These are phyloP conservation scores for Ganoderma meredithae DNA, from an alignment of 1,284 basidiomycete genomes.

Conservation along the genomic window DNA sequence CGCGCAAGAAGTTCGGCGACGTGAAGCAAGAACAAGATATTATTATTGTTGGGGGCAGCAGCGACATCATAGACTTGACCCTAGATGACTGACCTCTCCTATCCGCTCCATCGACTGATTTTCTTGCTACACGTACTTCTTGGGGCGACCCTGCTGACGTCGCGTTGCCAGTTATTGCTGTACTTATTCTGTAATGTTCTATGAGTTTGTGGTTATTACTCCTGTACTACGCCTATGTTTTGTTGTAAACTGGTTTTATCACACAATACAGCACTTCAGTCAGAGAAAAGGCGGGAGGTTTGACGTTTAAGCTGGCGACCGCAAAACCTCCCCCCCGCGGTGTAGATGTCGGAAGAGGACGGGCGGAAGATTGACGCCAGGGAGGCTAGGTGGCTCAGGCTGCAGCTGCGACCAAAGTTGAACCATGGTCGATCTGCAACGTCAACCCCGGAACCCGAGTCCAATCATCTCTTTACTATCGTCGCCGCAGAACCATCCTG, in stretches of 20 bases:
- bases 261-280: too few relatives aligned
- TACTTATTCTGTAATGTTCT: background rate
- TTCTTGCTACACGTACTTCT: background rate
- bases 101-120: background rate
- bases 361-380: too few relatives aligned
- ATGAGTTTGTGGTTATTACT: background rate
- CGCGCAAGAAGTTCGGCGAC: slow-evolving; percentile 6
- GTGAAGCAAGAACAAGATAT: slow-evolving; percentile 15
- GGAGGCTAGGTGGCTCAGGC: too few relatives aligned
- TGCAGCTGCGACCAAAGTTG: too few relatives aligned
- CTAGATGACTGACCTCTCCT: background rate
- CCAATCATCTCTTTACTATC: too few relatives aligned
- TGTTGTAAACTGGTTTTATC: background rate
- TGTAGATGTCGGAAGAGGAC: too few relatives aligned
- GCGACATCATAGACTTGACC: slow-evolving; percentile 16
- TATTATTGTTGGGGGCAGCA: background rate
- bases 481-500: too few relatives aligned
- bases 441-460: too few relatives aligned
- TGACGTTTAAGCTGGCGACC: too few relatives aligned
- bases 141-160: background rate
- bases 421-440: too few relatives aligned
- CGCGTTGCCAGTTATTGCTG: background rate
- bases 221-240: background rate
- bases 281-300: too few relatives aligned
- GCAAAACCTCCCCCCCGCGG: too few relatives aligned